A percentile compares a stretch with the other conserved stretches of the same genome.
Evolutionary conservation across 2,329 filamentous ascomycete species (phyloP).

Genomic region (Tolypocladium ovalisporum): DNA sequence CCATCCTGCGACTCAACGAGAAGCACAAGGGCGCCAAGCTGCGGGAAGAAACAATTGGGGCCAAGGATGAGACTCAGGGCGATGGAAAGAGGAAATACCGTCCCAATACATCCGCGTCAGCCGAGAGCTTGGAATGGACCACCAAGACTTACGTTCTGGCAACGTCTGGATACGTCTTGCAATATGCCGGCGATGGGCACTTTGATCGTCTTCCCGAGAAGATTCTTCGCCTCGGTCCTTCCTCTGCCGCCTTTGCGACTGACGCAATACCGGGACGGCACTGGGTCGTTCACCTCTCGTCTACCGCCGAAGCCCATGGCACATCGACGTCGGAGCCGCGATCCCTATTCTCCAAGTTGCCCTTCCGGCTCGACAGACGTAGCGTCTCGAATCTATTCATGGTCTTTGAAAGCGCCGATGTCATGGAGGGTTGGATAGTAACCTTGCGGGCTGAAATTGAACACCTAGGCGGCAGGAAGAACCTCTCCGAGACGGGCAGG

Average conservation of each 20-base stretch:
- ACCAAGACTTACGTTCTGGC: conserved; percentile 64
- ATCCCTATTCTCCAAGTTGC: conserved; percentile 55
- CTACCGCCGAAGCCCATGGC: conserved; percentile 50
- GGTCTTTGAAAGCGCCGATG: conserved; percentile 60
- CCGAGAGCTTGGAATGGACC: conserved; percentile 50
- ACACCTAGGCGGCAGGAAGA: conserved; percentile 54
- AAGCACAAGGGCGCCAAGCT: conserved; percentile 23
- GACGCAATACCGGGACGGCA: conserved; percentile 71
- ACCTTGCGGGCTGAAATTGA: conserved; percentile 61
- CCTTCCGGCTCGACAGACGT: conserved; percentile 46
- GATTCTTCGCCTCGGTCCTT: conserved; percentile 57
- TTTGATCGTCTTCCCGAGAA: conserved; percentile 67
- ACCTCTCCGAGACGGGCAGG: conserved; percentile 47
- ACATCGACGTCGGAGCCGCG: conserved; percentile 37
- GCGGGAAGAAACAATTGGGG: conserved; percentile 6
- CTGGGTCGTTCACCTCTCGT: conserved; percentile 69
- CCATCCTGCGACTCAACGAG: conserved; percentile 51
- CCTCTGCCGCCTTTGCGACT: conserved; percentile 70
- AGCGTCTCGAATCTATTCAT: conserved; percentile 56
- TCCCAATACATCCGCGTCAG: conserved; percentile 27
- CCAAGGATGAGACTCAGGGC: neutral
- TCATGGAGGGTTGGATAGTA: conserved; percentile 68
- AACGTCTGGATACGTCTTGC: conserved; percentile 60
- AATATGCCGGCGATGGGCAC: conserved; percentile 60
- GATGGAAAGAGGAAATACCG: conserved; percentile 34